These are phyloP conservation scores for Camelina hispida DNA, from an alignment of 345 rosid genomes.

Conservation along the genomic window DNA sequence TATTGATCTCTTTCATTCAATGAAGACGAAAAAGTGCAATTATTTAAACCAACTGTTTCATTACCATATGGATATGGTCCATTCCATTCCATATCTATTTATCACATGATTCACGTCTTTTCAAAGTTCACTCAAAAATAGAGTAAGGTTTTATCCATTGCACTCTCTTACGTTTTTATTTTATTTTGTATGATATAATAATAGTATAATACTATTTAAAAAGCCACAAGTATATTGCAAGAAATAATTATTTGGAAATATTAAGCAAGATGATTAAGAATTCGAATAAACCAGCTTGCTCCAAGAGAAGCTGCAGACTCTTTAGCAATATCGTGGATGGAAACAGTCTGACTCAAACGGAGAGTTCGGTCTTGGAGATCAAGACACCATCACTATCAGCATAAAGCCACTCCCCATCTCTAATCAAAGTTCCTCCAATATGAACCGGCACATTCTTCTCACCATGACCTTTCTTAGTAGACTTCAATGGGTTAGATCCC, in stretches of 20 bases:
- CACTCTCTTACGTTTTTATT: not conserved
- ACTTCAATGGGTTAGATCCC: constrained; percentile 79
- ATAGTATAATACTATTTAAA: too few species aligned
- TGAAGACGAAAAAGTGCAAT: too few species aligned
- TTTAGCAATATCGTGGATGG: not conserved
- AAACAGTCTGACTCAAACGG: constrained; percentile 46
- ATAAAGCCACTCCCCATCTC: constrained; percentile 84
- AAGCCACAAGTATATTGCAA: not conserved
- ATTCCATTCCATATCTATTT: not conserved
- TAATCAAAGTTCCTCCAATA: constrained; percentile 65
- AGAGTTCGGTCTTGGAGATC: constrained; percentile 64
- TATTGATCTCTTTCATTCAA: not conserved
- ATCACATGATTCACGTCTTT: constrained; percentile 22
- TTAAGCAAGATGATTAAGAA: constrained; percentile 7
- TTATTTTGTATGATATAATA: not conserved
- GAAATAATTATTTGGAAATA: not conserved
- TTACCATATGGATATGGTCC: not conserved
- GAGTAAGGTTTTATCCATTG: not conserved
- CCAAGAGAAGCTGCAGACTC: not conserved
- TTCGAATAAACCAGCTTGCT: not conserved
- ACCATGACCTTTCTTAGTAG: constrained; percentile 77
- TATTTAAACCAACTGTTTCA: not conserved
- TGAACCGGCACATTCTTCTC: constrained; percentile 66
- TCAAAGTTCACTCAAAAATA: not conserved
- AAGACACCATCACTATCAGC: constrained; percentile 87